Evolutionary conservation across 1,284 basidiomycete genomes (phyloP).

Genomic region (Quambalaria eucalypti): DNA sequence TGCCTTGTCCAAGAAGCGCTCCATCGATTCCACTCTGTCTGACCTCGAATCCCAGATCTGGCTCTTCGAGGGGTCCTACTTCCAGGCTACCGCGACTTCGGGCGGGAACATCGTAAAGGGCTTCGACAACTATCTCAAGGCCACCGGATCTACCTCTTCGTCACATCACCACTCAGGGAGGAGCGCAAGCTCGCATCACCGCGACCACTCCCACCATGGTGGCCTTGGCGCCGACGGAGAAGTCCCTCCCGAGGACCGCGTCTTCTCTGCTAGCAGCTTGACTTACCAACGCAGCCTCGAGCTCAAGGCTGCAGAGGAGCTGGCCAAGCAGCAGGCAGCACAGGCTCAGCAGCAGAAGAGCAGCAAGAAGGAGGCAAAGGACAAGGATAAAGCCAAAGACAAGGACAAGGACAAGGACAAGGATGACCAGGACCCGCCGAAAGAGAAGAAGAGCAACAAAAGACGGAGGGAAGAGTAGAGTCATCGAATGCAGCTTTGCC

Average conservation of each 20-base stretch:
- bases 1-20: constrained; percentile 30
- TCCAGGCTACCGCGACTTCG: constrained; percentile 31
- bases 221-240: constrained; percentile 5
- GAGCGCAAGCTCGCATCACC: not conserved
- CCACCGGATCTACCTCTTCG: not conserved
- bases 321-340: not conserved
- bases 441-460: no score
- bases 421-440: no score
- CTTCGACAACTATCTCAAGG: constrained; percentile 41
- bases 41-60: constrained; percentile 45
- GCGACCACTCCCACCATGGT: no score
- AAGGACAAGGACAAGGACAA: constrained; percentile 7
- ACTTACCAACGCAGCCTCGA: constrained; percentile 39
- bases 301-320: constrained; percentile 30
- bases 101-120: constrained; percentile 47
- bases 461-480: no score
- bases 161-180: no score
- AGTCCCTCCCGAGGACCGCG: constrained; percentile 30
- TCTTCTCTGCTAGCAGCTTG: constrained; percentile 33
- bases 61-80: constrained; percentile 44
- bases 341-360: not conserved
- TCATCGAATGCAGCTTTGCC: no score
- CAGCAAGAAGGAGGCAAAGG: constrained; percentile 2
- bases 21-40: constrained; percentile 33
- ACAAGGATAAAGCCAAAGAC: constrained; percentile 1